A percentile compares a stretch with the other conserved stretches of the same genome.
These are phyloP conservation scores for Coleophoma cylindrospora DNA, from an alignment of 2,329 filamentous ascomycete species.

Conservation along the genomic window DNA sequence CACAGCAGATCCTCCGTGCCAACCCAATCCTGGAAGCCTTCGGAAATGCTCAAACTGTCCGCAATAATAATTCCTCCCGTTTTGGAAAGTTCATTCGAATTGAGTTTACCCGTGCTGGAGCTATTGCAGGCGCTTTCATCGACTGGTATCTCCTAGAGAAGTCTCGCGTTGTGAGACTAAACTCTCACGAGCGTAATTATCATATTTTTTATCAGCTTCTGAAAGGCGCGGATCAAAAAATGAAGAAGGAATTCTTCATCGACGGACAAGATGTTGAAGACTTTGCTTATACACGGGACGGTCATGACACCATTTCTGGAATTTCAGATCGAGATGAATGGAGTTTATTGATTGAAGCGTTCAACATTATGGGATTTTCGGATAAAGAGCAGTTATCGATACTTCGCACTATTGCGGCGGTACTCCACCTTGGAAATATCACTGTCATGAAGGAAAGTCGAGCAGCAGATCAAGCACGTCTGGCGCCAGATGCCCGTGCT, in stretches of 20 bases:
- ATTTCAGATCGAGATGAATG: constrained; percentile 91
- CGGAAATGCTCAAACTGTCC: constrained; percentile 94
- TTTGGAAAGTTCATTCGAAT: constrained; percentile 99
- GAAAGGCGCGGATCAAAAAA: constrained; percentile 68
- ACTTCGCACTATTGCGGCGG: constrained; percentile 80
- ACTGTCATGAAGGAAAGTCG: constrained; percentile 85
- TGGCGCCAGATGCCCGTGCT: constrained; percentile 69
- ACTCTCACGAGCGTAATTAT: constrained; percentile 86
- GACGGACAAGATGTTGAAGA: constrained; percentile 72
- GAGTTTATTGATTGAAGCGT: constrained; percentile 85
- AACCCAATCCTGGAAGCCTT: constrained; percentile 98
- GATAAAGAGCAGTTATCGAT: constrained; percentile 80
- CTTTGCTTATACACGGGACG: constrained; percentile 86
- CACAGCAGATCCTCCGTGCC: constrained; percentile 90
- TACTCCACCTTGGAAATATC: constrained; percentile 91
- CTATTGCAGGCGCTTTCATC: constrained; percentile 93
- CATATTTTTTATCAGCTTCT: constrained; percentile 97
- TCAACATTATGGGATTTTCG: constrained; percentile 88
- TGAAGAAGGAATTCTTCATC: constrained; percentile 74
- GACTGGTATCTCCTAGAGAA: constrained; percentile 99
- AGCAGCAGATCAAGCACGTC: constrained; percentile 81
- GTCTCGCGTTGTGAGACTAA: constrained; percentile 90
- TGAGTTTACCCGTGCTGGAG: constrained; percentile 81
- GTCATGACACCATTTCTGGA: constrained; percentile 86
- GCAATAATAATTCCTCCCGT: constrained; percentile 96